Conservation (phyloP, 352 stramenopile species). For the Aphanomyces cochlioides region DNA sequence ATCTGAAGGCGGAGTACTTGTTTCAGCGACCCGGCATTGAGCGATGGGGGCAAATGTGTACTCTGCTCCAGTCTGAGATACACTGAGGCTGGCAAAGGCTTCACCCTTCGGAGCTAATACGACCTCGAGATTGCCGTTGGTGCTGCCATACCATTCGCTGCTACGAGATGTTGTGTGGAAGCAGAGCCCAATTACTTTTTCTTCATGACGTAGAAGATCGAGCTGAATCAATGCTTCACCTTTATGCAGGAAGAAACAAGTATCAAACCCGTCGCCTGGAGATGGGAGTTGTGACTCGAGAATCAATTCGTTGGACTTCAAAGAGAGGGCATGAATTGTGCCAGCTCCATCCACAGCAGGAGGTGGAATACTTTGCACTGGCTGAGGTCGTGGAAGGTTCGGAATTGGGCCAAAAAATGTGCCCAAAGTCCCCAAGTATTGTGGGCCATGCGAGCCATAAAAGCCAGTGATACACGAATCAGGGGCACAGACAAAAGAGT, state of each 20-base stretch:
- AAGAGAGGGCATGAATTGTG: too few species aligned
- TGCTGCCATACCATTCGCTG: conserved; percentile 17
- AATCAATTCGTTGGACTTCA: too few species aligned
- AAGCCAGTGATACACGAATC: conserved; percentile 22
- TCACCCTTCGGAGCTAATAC: not conserved
- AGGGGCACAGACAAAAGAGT: conserved; percentile 19
- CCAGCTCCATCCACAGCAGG: too few species aligned
- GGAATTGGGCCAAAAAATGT: conserved; percentile 18
- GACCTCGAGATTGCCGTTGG: conserved; percentile 2
- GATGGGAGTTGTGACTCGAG: too few species aligned
- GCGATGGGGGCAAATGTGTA: conserved; percentile 4
- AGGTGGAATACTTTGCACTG: not conserved
- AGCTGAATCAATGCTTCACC: conserved; percentile 23
- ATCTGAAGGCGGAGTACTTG: not conserved
- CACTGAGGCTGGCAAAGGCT: not conserved
- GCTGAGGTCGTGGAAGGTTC: not conserved
- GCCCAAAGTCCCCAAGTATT: conserved; percentile 23
- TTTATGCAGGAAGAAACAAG: not conserved
- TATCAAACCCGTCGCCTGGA: not conserved
- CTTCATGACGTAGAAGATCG: not conserved
- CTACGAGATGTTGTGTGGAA: conserved; percentile 21
- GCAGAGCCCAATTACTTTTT: not conserved
- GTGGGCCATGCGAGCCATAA: conserved; percentile 25
- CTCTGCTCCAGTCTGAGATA: not conserved
- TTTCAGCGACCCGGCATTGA: not conserved